phyloP scores from a whole-genome alignment of 2,329 filamentous ascomycete species.

The Alternaria alternata region DNA sequence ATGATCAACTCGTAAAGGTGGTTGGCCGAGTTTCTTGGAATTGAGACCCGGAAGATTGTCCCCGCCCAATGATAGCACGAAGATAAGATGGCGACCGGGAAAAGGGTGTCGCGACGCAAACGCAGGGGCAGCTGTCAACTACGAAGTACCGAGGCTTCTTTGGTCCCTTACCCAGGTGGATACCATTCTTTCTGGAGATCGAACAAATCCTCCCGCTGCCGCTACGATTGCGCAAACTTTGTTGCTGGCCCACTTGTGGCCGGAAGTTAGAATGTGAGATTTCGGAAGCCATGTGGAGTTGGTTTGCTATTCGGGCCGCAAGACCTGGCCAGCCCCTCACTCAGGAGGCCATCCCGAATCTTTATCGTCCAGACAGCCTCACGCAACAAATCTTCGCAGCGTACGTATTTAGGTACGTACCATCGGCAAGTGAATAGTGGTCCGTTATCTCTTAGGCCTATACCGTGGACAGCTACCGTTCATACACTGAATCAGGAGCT shows the following conservation, averaged over 20 bases:
- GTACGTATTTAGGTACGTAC: conserved; percentile 1
- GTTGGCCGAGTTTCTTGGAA: conserved; percentile 4
- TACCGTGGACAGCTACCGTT: background rate
- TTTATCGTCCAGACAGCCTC: background rate
- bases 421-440: background rate
- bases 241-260: conserved; percentile 1
- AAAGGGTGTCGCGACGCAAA: background rate
- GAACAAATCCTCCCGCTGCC: conserved; percentile 13
- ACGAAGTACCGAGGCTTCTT: conserved; percentile 2
- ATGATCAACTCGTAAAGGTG: background rate
- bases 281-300: conserved; percentile 7
- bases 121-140: background rate
- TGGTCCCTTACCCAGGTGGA: conserved; percentile 3
- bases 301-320: background rate
- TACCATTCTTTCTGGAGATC: conserved; percentile 7
- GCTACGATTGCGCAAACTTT: conserved; percentile 5
- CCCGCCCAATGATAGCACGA: background rate
- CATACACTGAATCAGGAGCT: background rate
- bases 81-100: background rate
- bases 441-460: background rate
- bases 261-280: background rate
- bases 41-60: background rate
- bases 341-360: background rate
- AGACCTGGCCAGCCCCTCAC: background rate
- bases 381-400: background rate